A percentile compares a stretch with the other conserved stretches of the same genome.
Evolutionary conservation across 176 grass and related monocot species (phyloP).

Genomic region (Avena atlantica): DNA sequence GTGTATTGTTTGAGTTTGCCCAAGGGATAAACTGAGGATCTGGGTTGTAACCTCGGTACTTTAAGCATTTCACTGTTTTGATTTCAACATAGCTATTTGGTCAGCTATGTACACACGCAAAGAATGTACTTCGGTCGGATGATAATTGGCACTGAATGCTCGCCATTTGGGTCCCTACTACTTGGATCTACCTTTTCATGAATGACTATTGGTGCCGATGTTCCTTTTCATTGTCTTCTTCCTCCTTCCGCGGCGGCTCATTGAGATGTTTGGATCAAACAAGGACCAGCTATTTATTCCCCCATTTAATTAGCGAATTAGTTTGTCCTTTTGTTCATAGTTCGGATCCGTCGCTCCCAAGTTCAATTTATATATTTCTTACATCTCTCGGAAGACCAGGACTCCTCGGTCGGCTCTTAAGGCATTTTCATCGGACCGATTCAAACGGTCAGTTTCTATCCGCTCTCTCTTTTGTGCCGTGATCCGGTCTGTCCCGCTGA

Average conservation of each 20-base stretch:
- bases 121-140: not conserved
- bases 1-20: not conserved
- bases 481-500: too few species aligned
- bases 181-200: not conserved
- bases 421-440: too few species aligned
- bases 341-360: too few species aligned
- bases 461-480: too few species aligned
- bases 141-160: not conserved
- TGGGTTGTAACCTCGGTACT: not conserved
- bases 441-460: too few species aligned
- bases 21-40: not conserved
- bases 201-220: not conserved
- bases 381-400: too few species aligned
- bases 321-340: not conserved
- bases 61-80: not conserved
- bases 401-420: too few species aligned
- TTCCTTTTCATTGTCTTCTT: not conserved
- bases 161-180: not conserved
- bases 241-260: not conserved
- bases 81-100: not conserved
- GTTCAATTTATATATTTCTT: too few species aligned
- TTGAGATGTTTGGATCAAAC: not conserved
- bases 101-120: not conserved
- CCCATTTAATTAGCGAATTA: not conserved
- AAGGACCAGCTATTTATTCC: not conserved